Percentiles rank a stretch among this genome's conserved stretches.
Conservation (phyloP, 192 early-diverging fungal genomes). For the Backusella westeae region DNA sequence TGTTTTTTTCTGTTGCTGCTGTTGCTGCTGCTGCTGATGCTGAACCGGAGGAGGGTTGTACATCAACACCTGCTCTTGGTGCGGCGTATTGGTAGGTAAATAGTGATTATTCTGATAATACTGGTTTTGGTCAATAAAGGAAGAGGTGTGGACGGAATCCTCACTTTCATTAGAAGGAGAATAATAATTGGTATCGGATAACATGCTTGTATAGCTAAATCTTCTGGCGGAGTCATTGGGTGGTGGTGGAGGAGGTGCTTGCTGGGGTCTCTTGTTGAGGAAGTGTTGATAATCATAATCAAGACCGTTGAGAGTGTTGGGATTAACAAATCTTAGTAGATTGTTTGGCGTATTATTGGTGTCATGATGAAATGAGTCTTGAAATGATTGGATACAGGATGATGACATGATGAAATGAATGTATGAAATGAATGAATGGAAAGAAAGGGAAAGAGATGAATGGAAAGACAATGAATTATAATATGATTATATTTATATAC, state of each 20-base stretch:
- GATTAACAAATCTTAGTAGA: constrained; percentile 25
- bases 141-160: constrained; percentile 8
- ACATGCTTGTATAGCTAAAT: constrained; percentile 28
- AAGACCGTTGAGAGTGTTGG: constrained; percentile 15
- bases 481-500: neutral
- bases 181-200: constrained; percentile 21
- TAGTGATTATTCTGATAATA: neutral
- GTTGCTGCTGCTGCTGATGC: neutral
- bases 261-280: neutral
- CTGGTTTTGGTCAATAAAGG: neutral
- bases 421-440: neutral
- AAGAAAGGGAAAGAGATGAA: constrained; percentile 6
- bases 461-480: neutral
- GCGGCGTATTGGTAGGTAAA: neutral
- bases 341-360: neutral
- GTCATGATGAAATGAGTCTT: constrained; percentile 21
- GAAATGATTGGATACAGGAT: constrained; percentile 25
- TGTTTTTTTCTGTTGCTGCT: constrained; percentile 23
- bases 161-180: constrained; percentile 34
- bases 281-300: constrained; percentile 1
- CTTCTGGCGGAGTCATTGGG: constrained; percentile 2
- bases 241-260: neutral
- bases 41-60: neutral
- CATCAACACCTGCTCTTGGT: neutral
- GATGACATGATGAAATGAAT: neutral